Evolutionary conservation across 495 filamentous ascomycete genomes (phyloP).

Genomic region (Neurospora sp.): DNA sequence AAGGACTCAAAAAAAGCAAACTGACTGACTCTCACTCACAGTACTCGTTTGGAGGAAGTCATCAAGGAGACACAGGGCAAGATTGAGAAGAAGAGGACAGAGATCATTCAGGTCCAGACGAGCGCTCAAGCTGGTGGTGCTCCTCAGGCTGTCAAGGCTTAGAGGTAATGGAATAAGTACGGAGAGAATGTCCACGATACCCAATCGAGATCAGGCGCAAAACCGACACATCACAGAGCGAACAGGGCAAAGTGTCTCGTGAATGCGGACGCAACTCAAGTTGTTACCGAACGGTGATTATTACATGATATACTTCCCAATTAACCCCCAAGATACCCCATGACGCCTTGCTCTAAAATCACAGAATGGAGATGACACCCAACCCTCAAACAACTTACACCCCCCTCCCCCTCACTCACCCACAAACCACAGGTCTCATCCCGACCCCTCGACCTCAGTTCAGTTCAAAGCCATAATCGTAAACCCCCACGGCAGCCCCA

Average conservation of each 20-base stretch:
- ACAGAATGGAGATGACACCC: slow-evolving; percentile 5
- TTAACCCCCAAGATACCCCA: slow-evolving; percentile 6
- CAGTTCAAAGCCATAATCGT: slow-evolving; percentile 24
- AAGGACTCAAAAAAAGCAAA: slow-evolving; percentile 3
- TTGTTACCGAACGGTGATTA: not conserved
- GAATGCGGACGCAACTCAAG: not conserved
- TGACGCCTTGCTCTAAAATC: slow-evolving; percentile 13
- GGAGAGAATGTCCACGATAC: not conserved
- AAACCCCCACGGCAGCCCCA: slow-evolving; percentile 27
- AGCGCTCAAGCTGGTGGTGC: slow-evolving; percentile 26
- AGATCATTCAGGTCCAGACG: slow-evolving; percentile 39
- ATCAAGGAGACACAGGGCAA: slow-evolving; percentile 72
- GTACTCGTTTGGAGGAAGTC: slow-evolving; percentile 71
- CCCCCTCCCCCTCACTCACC: not conserved
- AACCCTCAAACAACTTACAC: not conserved
- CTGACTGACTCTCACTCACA: slow-evolving; percentile 22
- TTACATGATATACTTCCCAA: not conserved
- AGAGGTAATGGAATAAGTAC: not conserved
- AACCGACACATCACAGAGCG: not conserved
- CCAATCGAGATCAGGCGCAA: not conserved
- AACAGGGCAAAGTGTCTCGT: not conserved
- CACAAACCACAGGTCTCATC: not conserved
- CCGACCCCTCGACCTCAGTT: not conserved
- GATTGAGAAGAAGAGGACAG: slow-evolving; percentile 63
- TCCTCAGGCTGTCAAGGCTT: slow-evolving; percentile 14